A percentile compares a stretch with the other conserved stretches of the same genome.
These are phyloP conservation scores for Epicoccum sorghinum DNA, from an alignment of 2,329 filamentous ascomycete species.

Conservation along the genomic window DNA sequence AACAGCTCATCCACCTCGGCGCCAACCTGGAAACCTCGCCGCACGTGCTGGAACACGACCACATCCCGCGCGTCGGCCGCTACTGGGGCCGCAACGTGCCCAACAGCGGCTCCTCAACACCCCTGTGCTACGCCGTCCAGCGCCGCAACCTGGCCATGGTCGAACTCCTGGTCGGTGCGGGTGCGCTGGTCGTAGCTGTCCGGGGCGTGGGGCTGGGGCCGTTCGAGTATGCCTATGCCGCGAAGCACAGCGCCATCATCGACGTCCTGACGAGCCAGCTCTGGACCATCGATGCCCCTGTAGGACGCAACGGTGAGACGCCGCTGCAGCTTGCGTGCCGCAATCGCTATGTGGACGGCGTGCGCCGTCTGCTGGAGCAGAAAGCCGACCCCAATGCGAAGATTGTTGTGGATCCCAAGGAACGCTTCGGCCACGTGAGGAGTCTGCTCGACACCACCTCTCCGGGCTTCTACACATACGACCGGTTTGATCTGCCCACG, in stretches of 20 bases:
- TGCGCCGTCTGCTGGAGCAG: constrained; percentile 14
- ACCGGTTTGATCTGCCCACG: constrained; percentile 15
- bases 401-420: constrained; percentile 6
- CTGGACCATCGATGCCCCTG: constrained; percentile 12
- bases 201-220: constrained; percentile 10
- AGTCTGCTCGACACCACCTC: constrained; percentile 7
- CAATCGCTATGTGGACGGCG: constrained; percentile 17
- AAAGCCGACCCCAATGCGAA: constrained; percentile 15
- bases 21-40: constrained; percentile 17
- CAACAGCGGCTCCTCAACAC: constrained; percentile 11
- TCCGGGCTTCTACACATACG: constrained; percentile 11
- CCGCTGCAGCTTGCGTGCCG: constrained; percentile 14
- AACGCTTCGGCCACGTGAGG: constrained; percentile 15
- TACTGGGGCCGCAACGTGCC: constrained; percentile 20
- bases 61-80: constrained; percentile 13
- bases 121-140: constrained; percentile 16
- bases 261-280: constrained; percentile 8
- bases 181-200: constrained; percentile 11
- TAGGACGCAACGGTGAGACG: constrained; percentile 16
- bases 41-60: constrained; percentile 8
- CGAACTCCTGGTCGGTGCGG: constrained; percentile 12
- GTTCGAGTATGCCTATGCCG: constrained; percentile 13
- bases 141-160: constrained; percentile 17
- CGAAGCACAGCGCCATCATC: constrained; percentile 13
- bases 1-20: constrained; percentile 12